Base-by-base conservation (phyloP, 495 filamentous ascomycete genomes). In the Daldinia loculata region DNA sequence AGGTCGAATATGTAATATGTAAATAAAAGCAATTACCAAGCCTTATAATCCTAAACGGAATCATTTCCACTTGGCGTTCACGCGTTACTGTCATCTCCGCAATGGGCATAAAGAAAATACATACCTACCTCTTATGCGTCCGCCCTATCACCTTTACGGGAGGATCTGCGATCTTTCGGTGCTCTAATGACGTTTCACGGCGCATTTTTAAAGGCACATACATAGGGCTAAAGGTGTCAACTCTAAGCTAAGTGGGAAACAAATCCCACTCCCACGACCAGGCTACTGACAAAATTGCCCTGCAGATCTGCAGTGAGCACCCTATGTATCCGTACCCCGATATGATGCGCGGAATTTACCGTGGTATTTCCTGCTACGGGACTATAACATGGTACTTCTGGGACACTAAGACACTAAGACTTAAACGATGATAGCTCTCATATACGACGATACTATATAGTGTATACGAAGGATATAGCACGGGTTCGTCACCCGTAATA, bases 251-350 rank as follows among this genome's bases (percentile, higher is more conserved):
- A 14, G 15, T 61, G 43, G 43, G 43, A 59, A 50, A 62, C 34
- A 12, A 30, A 62, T 59, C 48, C 67, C 53, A 61, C 59, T 26
- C 48, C n/a, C 34, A 53, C 39, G 27, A 50, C 51, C 22, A 57
- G 39, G 56, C 43, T 53, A 48, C 38, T 53, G 63, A 63, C 43
- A 67, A 67, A 61, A 64, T 67, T 61, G 58, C 59, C 62, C 45
- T 62, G 52, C 59, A 57, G 60, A 74, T 76, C 71, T 76, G 71
- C 71, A 76, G 74, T 76, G 69, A 74, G 74, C 74, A 76, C 71
- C 64, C 74, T 76, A 71, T 64, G 38, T 45, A 45, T 22, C 17
- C 11, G 24, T 43, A 61, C 64, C 61, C 66, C 69, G n/a, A 63
- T 48, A 61, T 55, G 51, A 69, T 50, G 61, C 61, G 58, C 51